Percentiles rank a stretch among this genome's conserved stretches.
These are phyloP conservation scores for Oropetium thomaeum DNA, from an alignment of 176 grass and related monocot species.

Conservation along the genomic window DNA sequence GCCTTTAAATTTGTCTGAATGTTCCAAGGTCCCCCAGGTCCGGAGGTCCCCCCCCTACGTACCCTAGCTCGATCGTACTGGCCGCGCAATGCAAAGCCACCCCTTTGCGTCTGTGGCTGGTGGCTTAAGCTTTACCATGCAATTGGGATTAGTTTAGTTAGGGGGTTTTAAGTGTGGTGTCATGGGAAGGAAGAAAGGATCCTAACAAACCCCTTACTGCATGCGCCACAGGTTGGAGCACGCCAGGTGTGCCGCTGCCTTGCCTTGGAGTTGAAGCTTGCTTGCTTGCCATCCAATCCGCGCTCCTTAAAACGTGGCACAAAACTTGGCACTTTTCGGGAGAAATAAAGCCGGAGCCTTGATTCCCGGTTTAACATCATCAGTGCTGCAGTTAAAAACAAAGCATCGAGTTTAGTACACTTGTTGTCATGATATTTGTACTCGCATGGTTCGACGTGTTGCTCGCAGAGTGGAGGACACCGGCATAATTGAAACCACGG, in stretches of 20 bases:
- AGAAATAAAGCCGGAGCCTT: conserved; percentile 33
- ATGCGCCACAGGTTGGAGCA: conserved; percentile 3
- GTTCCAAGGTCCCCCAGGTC: conserved; percentile 43
- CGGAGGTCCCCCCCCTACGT: conserved; percentile 34
- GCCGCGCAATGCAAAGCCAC: background rate
- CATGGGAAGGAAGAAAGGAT: background rate
- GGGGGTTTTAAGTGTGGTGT: conserved; percentile 1
- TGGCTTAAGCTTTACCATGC: conserved; percentile 31
- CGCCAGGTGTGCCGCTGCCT: conserved; percentile 41
- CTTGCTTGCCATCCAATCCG: conserved; percentile 30
- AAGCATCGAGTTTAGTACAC: conserved; percentile 22
- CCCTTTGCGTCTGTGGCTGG: conserved; percentile 42
- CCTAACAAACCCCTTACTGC: conserved; percentile 21
- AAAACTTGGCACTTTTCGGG: conserved; percentile 53
- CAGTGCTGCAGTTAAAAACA: conserved; percentile 24
- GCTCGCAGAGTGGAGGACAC: background rate
- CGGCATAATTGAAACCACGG: background rate
- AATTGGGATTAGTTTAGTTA: conserved; percentile 39
- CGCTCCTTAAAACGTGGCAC: conserved; percentile 61
- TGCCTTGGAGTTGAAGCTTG: conserved; percentile 54
- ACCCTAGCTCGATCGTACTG: background rate
- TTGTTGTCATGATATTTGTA: conserved; percentile 12
- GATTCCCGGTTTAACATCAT: conserved; percentile 43
- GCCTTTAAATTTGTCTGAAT: conserved; percentile 46
- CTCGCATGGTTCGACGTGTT: conserved; percentile 17